phyloP scores from a whole-genome alignment of 2,329 filamentous ascomycete species.

The Dothistroma septosporum region DNA sequence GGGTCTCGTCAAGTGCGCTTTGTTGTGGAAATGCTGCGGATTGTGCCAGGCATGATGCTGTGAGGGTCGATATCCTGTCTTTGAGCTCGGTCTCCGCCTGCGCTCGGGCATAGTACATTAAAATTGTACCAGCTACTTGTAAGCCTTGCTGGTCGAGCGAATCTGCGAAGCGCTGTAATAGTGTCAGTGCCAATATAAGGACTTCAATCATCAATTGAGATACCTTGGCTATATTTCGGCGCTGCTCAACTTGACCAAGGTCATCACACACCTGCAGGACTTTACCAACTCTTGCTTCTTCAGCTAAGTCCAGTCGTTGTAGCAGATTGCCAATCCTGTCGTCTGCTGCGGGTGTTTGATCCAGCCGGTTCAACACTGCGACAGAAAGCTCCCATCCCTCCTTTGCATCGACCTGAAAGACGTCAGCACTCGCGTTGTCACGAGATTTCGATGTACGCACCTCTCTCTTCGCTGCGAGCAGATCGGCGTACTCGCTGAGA shows the following conservation, averaged over 20 bases:
- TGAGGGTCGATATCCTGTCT: conserved; percentile 79
- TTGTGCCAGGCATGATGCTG: conserved; percentile 80
- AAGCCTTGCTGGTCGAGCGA: conserved; percentile 67
- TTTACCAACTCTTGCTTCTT: conserved; percentile 70
- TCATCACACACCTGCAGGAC: conserved; percentile 73
- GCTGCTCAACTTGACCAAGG: conserved; percentile 73
- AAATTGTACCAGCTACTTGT: conserved; percentile 67
- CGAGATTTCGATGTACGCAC: conserved; percentile 6
- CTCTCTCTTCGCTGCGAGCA: conserved; percentile 47
- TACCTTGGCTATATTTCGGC: conserved; percentile 78
- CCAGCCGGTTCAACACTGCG: conserved; percentile 74
- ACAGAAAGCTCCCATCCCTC: conserved; percentile 88
- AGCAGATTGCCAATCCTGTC: conserved; percentile 71
- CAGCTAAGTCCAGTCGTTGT: conserved; percentile 66
- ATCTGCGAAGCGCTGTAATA: conserved; percentile 71
- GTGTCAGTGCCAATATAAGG: neutral
- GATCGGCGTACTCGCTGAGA: conserved; percentile 68
- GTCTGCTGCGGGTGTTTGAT: conserved; percentile 66
- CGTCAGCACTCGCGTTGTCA: conserved; percentile 31
- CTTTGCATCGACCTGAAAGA: conserved; percentile 28
- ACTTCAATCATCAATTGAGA: conserved; percentile 34
- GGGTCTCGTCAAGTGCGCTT: conserved; percentile 66
- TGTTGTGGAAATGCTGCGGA: conserved; percentile 73
- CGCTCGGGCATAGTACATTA: conserved; percentile 87
- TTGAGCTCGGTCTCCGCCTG: conserved; percentile 75